These are phyloP conservation scores for Sclerotinia borealis DNA, from an alignment of 2,329 filamentous ascomycete genomes.

Conservation along the genomic window DNA sequence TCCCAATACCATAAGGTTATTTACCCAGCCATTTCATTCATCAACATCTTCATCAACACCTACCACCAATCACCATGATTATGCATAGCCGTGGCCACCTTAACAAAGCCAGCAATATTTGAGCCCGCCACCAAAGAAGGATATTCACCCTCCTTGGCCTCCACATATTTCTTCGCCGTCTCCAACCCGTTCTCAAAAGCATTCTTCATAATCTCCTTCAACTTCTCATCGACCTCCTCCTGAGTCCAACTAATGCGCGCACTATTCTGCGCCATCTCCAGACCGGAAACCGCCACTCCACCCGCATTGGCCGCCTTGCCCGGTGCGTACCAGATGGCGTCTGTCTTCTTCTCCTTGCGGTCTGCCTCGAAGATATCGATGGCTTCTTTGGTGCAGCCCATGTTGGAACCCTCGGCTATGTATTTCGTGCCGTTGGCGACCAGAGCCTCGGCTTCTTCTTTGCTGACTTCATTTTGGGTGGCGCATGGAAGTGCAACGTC, in stretches of 20 bases:
- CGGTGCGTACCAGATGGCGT: constrained; percentile 88
- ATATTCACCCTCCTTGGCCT: constrained; percentile 71
- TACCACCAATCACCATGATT: constrained; percentile 94
- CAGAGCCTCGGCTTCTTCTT: constrained; percentile 80
- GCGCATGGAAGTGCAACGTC: constrained; percentile 90
- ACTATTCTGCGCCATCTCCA: constrained; percentile 99
- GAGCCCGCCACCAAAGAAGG: constrained; percentile 86
- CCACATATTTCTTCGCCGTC: constrained; percentile 85
- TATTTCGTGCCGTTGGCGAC: constrained; percentile 71
- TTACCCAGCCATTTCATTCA: not conserved
- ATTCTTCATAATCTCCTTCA: constrained; percentile 91
- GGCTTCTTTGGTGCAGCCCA: constrained; percentile 95
- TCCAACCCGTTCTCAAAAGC: constrained; percentile 85
- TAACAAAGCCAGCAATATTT: constrained; percentile 97
- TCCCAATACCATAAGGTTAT: not conserved
- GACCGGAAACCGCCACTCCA: constrained; percentile 91
- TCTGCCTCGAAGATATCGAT: constrained; percentile 87
- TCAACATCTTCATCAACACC: constrained; percentile 14
- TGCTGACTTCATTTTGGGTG: constrained; percentile 95
- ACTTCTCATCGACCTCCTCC: constrained; percentile 85
- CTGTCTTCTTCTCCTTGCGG: constrained; percentile 60
- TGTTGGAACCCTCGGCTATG: constrained; percentile 96
- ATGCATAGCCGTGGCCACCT: constrained; percentile 90
- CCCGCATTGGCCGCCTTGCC: constrained; percentile 97
- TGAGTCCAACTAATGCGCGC: constrained; percentile 76